A percentile compares a stretch with the other conserved stretches of the same genome.
Conservation (phyloP, 352 stramenopile species). For the Thraustotheca clavata region DNA sequence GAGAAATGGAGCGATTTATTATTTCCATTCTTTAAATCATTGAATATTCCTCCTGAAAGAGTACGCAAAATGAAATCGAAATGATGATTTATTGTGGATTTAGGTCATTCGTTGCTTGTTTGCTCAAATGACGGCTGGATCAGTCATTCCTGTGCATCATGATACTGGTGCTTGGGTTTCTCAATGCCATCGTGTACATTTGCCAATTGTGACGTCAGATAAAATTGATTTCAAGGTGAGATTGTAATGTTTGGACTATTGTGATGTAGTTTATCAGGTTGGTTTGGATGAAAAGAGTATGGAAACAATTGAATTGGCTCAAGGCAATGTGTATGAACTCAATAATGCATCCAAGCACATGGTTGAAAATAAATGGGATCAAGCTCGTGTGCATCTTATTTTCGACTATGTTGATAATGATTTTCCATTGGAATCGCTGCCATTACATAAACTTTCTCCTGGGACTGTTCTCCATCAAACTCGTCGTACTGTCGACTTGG, state of each 20-base stretch:
- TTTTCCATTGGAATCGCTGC: constrained; percentile 36
- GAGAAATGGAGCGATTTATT: constrained; percentile 71
- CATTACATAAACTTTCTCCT: constrained; percentile 62
- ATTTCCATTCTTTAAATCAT: constrained; percentile 82
- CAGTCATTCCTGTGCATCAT: constrained; percentile 95
- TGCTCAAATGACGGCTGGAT: constrained; percentile 91
- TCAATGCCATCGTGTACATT: constrained; percentile 94
- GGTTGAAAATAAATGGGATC: constrained; percentile 88
- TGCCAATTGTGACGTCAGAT: constrained; percentile 89
- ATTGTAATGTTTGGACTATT: background rate
- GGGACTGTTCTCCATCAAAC: constrained; percentile 94
- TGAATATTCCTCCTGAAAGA: constrained; percentile 71
- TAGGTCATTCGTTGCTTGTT: constrained; percentile 93
- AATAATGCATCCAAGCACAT: constrained; percentile 98
- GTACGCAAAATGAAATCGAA: constrained; percentile 1
- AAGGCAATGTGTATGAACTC: constrained; percentile 96
- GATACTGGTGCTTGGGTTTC: constrained; percentile 96
- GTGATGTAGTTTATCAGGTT: constrained; percentile 32
- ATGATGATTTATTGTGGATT: background rate
- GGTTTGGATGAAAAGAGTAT: constrained; percentile 79
- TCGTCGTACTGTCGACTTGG: constrained; percentile 90
- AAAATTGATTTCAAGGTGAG: constrained; percentile 60
- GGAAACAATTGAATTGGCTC: constrained; percentile 85
- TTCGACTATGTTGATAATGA: constrained; percentile 95
- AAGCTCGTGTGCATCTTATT: constrained; percentile 95